Conservation (phyloP, 345 rosid genomes). For the Linum usitatissimum region DNA sequence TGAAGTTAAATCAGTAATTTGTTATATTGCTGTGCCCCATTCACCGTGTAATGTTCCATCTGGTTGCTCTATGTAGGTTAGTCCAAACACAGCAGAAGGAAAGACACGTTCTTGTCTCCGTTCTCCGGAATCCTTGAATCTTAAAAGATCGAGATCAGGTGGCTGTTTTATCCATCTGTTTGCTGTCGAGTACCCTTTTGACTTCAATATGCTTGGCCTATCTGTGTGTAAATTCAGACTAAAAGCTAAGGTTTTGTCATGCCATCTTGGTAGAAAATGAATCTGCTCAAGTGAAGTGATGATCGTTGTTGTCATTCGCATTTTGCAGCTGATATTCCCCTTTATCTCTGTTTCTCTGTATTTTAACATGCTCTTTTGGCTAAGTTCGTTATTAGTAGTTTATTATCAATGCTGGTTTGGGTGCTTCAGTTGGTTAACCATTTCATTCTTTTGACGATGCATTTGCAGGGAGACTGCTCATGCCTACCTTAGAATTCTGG, state of each 20-base stretch:
- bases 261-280: too few species aligned
- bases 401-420: not conserved
- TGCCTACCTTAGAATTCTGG: slow-evolving; percentile 71
- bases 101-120: slow-evolving; percentile 7
- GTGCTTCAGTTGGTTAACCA: slow-evolving; percentile 1
- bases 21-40: not conserved
- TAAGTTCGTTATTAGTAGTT: too few species aligned
- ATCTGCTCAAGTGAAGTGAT: too few species aligned
- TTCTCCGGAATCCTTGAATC: slow-evolving; percentile 33
- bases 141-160: slow-evolving; percentile 52
- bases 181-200: too few species aligned
- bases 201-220: too few species aligned
- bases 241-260: too few species aligned
- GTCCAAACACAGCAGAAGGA: slow-evolving; percentile 13
- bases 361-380: too few species aligned
- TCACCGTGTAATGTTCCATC: slow-evolving; percentile 6
- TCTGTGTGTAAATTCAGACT: too few species aligned
- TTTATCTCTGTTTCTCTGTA: too few species aligned
- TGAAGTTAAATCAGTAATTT: not conserved
- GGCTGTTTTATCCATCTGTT: too few species aligned
- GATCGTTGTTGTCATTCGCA: too few species aligned
- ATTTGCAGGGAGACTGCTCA: slow-evolving; percentile 62
- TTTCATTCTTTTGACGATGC: slow-evolving; percentile 4
- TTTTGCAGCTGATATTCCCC: too few species aligned
- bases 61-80: slow-evolving; percentile 23